Evolutionary conservation across 2,329 filamentous ascomycete genomes (phyloP).

Genomic region (Cytospora piceicola): DNA sequence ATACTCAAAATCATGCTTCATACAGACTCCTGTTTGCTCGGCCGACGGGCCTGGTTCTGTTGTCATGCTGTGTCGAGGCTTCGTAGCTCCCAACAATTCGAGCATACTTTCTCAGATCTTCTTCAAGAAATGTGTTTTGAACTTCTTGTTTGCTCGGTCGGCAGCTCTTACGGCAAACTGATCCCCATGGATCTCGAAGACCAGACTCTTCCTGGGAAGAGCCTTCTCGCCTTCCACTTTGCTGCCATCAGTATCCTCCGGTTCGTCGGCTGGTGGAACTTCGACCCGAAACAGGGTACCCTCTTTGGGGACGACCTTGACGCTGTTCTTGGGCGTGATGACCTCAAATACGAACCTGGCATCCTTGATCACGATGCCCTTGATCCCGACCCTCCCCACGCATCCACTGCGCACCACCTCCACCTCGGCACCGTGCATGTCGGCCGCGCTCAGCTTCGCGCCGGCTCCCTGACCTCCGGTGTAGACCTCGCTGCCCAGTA

Average conservation of each 20-base stretch:
- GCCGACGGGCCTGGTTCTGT: not conserved
- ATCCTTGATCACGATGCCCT: slow-evolving; percentile 88
- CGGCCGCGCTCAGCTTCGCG: slow-evolving; percentile 79
- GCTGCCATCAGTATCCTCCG: slow-evolving; percentile 31
- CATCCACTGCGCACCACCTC: slow-evolving; percentile 84
- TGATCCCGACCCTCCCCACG: slow-evolving; percentile 77
- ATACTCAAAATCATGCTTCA: not conserved
- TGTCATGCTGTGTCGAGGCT: not conserved
- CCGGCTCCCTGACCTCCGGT: slow-evolving; percentile 63
- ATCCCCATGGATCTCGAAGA: slow-evolving; percentile 85
- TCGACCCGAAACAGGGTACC: slow-evolving; percentile 82
- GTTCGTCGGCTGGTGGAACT: slow-evolving; percentile 54
- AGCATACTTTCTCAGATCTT: slow-evolving; percentile 60
- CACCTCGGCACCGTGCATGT: slow-evolving; percentile 85
- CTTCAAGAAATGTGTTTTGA: slow-evolving; percentile 80
- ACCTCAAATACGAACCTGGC: slow-evolving; percentile 85
- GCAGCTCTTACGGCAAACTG: slow-evolving; percentile 83
- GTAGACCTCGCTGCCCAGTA: slow-evolving; percentile 67
- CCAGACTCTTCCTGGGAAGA: slow-evolving; percentile 46
- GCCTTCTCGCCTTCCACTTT: slow-evolving; percentile 32
- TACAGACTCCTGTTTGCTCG: too few species aligned
- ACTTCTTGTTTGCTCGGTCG: slow-evolving; percentile 88
- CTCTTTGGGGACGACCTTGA: slow-evolving; percentile 88
- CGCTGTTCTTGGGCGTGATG: slow-evolving; percentile 69
- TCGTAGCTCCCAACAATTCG: not conserved